These are phyloP conservation scores for Penicillium manginii DNA, from an alignment of 495 filamentous ascomycete genomes.

Conservation along the genomic window DNA sequence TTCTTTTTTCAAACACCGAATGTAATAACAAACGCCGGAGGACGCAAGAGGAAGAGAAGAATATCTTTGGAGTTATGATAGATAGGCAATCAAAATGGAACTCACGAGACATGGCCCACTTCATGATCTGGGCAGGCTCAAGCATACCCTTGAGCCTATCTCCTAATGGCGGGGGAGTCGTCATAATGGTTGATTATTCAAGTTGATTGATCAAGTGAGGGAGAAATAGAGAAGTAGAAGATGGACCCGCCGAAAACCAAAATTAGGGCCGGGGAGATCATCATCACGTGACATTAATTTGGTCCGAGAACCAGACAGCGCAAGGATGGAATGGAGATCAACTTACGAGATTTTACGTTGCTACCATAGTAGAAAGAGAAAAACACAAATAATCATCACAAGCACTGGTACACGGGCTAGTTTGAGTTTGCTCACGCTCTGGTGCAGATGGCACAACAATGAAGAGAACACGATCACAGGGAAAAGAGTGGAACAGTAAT, in stretches of 20 bases:
- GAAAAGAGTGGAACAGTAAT: slow-evolving; percentile 17
- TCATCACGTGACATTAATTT: background rate
- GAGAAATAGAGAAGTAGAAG: background rate
- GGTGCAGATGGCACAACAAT: slow-evolving; percentile 22
- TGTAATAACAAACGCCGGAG: background rate
- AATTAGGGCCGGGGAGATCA: background rate
- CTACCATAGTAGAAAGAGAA: background rate
- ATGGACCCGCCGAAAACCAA: background rate
- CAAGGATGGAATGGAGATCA: background rate
- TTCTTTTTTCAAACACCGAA: slow-evolving; percentile 2
- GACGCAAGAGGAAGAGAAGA: background rate
- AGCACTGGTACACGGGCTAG: slow-evolving; percentile 12
- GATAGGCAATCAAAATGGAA: background rate
- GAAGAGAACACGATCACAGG: slow-evolving; percentile 19
- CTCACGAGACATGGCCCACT: slow-evolving; percentile 41
- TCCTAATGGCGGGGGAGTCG: slow-evolving; percentile 20
- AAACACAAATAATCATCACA: background rate
- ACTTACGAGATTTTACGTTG: background rate
- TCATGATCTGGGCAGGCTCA: slow-evolving; percentile 36
- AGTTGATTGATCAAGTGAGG: background rate
- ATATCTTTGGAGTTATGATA: background rate
- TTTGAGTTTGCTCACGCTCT: slow-evolving; percentile 25
- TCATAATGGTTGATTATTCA: slow-evolving; percentile 13
- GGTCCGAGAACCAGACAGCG: background rate
- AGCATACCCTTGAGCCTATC: slow-evolving; percentile 30